Base-by-base conservation (phyloP, 2,329 filamentous ascomycete species). In the Fonsecaea nubica region DNA sequence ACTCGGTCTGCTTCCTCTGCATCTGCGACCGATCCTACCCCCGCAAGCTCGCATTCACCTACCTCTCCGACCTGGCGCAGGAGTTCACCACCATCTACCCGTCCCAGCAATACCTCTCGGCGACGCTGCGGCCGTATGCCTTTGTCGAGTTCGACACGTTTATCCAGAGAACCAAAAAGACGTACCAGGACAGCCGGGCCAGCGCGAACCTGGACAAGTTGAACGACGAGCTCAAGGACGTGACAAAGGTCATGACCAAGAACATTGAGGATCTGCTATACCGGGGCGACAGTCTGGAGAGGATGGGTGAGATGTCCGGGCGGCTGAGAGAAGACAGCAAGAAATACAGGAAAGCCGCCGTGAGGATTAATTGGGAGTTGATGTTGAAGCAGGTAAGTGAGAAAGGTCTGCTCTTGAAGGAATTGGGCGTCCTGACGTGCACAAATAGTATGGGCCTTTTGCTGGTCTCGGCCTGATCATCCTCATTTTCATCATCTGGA, bases 241-340 rank as follows among this genome's bases (percentile, higher is more conserved):
- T 99, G 63, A 98, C 95, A 1, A 93, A 97, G 82, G 93, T 99
- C 76, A 99, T 99, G 96, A 98, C 93, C 63, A 98, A 98, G 87
- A 99, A 99, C 79, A 98, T 99, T 73, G 95, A 99, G 84, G 95
- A 99, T 79, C 82, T 99, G 76, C 83, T 99, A 61, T 99, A 99
- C 78, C 85, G 96, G 69, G 95, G 95, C 33, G 95, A 99, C 78
- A 95, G 90, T 75, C 81, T 99, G 72, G 95, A 99, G 81, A 87
- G 93, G 75, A 99, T 99, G 95, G 94, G 95, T 68, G 94, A 98
- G 82, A 90, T 97, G 76, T 96, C 91, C 74, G 90, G 88, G 64
- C 84, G 94, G 69, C 80, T 99, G 77, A 85, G 92, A 70, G 95
- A 99, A 77, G 95, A 99, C 77, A 95, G 91, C 78, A 92, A 90